Base-by-base conservation (phyloP, 2,329 filamentous ascomycete species). In the Tolypocladium tundrense region DNA sequence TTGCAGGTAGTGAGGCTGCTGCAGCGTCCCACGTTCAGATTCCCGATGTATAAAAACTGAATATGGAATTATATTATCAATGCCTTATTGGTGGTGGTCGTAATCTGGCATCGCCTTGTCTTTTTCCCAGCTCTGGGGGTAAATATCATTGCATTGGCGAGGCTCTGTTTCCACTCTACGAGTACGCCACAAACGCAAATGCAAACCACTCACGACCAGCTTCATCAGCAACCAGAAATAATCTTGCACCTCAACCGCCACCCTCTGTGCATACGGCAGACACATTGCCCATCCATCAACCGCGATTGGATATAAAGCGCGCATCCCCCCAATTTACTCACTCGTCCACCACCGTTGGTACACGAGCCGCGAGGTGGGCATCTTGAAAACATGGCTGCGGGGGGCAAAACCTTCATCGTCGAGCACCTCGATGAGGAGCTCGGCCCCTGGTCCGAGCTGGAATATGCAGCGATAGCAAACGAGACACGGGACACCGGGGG, bases 371-470 rank as follows among this genome's bases (percentile, higher is more conserved):
- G 31, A 57, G 24, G 19, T 7, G 5, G 27, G 55, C 37, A 21
- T 31, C 56, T 35, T 53, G 59, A 54, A 51, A 59, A 21, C 55
- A 79, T 79, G 75, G 66, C 73, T 24, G 61, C 69, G 48, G 63
- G 62, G 21, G 70, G 72, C 63, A 89, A 91, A 74, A 92, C 86
- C 50, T 97, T 94, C 75, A 89, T 97, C 67, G 92, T 97, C 66
- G 93, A 97, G 78, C 93, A 99, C 74, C 86, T 99, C 63, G 94
- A 99, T 76, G 87, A 90, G 45, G 94, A 99, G 74, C 82, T 99
- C 37, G 94, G 95, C 40, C 83, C 85, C 45, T 99, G 94, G 94
- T 97, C 94, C 31, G 86, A 90, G 62, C 83, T 97, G 56, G 94
- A 99, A 77, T 99, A 99, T 76, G 78, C 85, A 57, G 84, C 88